Evolutionary conservation across 495 filamentous ascomycete genomes (phyloP), one percentile per base, ranked within the genome.

Genomic region (Penicillium macrosclerotiorum): DNA sequence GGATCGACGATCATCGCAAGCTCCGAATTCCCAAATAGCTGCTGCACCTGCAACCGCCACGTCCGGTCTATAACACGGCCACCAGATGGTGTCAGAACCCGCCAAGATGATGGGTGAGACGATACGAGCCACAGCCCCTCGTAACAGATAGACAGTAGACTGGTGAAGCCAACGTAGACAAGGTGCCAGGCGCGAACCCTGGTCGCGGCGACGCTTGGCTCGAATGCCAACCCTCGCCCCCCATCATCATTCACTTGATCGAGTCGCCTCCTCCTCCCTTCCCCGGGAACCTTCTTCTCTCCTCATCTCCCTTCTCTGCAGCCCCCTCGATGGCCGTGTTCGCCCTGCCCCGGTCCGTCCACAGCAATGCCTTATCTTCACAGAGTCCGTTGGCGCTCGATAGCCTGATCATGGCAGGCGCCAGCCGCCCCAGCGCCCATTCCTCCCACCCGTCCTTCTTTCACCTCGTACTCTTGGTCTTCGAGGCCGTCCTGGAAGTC

Each of bases 401-500:
- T 26, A 47, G 71, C 51, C 45, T 66, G 19, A 48, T 65, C 20
- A 53, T 65, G 23, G 43, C 49, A 51, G 50, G 32, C 38, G 38
- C 35, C 37, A 45, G 16, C 29, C 27, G 12, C 12, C 39, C 39
- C 32, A 45, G 13, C 32, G 42, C 62, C 8, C 75, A 80, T 43
- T 60, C 73, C 20, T 75, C 69, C 44, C 82, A 86, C 51, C 81
- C 83, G 1, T 75, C 88, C 17, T 78, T 97, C 47, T 75, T 78
- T 42, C 81, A 90, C 54, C 74, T 98, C 20, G 71, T 87, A 20
- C 76, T 95, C 6, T 81, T 98, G 27, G 91, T 98, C 46, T 96
- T 96, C 59, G 94, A 95, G 65, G 93, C 93, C 11, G 92, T 98
- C 17, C 67, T 97, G 55, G 92, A 98, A 61, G 93, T 98, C 2